Base-by-base conservation (phyloP, 2,329 filamentous ascomycete genomes). In the Cryphonectria radicalis region DNA sequence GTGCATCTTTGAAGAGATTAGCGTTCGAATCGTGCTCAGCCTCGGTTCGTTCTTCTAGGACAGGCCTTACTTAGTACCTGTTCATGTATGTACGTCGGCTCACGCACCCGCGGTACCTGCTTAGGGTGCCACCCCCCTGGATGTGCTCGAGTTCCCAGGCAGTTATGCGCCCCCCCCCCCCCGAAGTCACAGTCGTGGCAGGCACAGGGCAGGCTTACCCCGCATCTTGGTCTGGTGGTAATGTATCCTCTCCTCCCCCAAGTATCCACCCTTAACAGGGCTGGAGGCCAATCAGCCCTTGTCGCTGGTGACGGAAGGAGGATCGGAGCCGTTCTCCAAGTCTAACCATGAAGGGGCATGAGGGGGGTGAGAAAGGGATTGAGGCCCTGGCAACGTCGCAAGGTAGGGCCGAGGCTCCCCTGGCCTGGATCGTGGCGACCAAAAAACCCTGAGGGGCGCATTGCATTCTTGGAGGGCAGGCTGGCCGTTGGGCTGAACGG, bases 271-370 rank as follows among this genome's bases (percentile, higher is more conserved):
- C n/a, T 11, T 40, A 17, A n/a, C 37, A 22, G 59, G 10, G 19
- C 19, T 46, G 35, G n/a, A 3, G 35, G 46, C 46, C 46, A 50
- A 50, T 50, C 22, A 50, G 10, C 19, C 42, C 42, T 32, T 35
- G 43, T 22, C 63, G 66, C 28, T 55, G 60, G n/a, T 40, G 67
- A 46, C 46, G 70, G n/a, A 59, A 70, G 67, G 25, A 64, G 3
- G 42, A 55, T 22, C 28, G 40, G 40, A 19, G 28, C 55, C 55
- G 2, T 19, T 40, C 59, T 40, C 63, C 63, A 55, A 32, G 67
- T 57, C 66, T 72, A 66, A 62, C 67, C 67, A 42, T 40, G 53
- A 63, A 66, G 42, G 42, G 63, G 50, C 46, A 59, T 63, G 6
- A n/a, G 35, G 57, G 65, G 67, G 42, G 57, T 32, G 42, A 60